Base-by-base conservation (phyloP, 305 asterid genomes). In the Coffea humblotiana region DNA sequence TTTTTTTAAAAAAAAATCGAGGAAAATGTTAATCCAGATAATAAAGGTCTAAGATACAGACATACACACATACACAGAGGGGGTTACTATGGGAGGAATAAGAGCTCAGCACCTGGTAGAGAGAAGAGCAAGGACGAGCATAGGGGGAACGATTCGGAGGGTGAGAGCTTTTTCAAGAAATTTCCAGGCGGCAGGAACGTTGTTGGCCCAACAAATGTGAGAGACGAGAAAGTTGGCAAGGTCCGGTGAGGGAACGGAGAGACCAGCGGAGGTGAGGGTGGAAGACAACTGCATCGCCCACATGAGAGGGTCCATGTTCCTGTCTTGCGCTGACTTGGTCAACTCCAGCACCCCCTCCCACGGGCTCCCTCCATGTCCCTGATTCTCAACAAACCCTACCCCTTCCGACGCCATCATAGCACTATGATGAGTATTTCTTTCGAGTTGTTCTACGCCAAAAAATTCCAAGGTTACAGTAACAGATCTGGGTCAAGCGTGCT, bases 161-260 rank as follows among this genome's bases (percentile, higher is more conserved):
- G 93, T 84, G 73, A 89, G 84, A 72, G 94, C 97, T 86, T 92
- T 90, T 76, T 92, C 97, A 19, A 94, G 94, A 82, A 86, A 90
- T 83, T 92, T 92, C 97, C 97, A 94, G n/a, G 95, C 92, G 70
- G 87, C 82, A 25, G 97, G 92, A 70, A 82, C 79, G 80, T 94
- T 91, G 80, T 90, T 91, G 63, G 86, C 84, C 97, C 93, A 92
- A 86, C 97, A 92, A 79, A 94, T 88, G 81, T 92, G 94, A 37
- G 91, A 86, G 76, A 92, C 94, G 47, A 94, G 91, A 58, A 94
- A 78, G 77, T 86, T 80, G 21, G 98, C 97, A 40, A 90, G 88
- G 83, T 91, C 98, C 13, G 77, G 86, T 72, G 97, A 91, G 37
- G 98, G 97, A 88, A 87, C 77, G 81, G 93, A 83, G 63, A 85